These are phyloP conservation scores for Phytophthora macrochlamydospora DNA, from an alignment of 352 stramenopile species.

Conservation along the genomic window DNA sequence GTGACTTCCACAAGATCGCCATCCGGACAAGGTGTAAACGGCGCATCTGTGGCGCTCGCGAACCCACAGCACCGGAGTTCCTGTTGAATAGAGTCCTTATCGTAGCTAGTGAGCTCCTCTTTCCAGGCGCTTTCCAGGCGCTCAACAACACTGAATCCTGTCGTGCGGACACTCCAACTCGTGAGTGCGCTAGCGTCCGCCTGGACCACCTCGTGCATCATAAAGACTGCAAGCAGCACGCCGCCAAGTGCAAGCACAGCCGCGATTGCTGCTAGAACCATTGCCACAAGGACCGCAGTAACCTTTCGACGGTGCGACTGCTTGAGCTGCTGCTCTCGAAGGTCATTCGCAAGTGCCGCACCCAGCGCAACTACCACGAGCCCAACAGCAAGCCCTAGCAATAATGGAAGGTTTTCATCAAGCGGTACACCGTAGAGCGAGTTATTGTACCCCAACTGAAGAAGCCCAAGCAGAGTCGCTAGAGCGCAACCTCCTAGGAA, in stretches of 20 bases:
- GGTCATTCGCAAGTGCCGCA: slow-evolving; percentile 59
- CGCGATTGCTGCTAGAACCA: slow-evolving; percentile 42
- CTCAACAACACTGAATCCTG: slow-evolving; percentile 63
- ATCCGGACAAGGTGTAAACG: slow-evolving; percentile 57
- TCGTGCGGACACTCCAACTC: slow-evolving; percentile 81
- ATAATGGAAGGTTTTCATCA: slow-evolving; percentile 48
- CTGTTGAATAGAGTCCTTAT: slow-evolving; percentile 58
- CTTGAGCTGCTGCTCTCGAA: slow-evolving; percentile 42
- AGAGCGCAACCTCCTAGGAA: slow-evolving; percentile 56
- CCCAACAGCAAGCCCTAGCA: slow-evolving; percentile 38
- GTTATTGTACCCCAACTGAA: slow-evolving; percentile 53
- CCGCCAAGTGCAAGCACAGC: slow-evolving; percentile 47
- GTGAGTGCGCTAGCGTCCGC: slow-evolving; percentile 44
- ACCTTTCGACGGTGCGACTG: slow-evolving; percentile 23
- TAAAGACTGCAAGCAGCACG: slow-evolving; percentile 57
- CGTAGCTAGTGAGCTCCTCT: slow-evolving; percentile 42
- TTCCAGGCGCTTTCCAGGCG: slow-evolving; percentile 58
- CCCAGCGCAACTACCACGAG: slow-evolving; percentile 45
- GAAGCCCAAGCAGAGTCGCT: slow-evolving; percentile 57
- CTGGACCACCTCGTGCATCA: slow-evolving; percentile 63
- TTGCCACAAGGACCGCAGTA: slow-evolving; percentile 17
- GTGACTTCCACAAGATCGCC: slow-evolving; percentile 53
- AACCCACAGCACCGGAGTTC: slow-evolving; percentile 81
- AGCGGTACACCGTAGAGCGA: slow-evolving; percentile 60
- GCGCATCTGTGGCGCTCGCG: slow-evolving; percentile 38